These are phyloP conservation scores for Murraya koenigii DNA, from an alignment of 345 rosid genomes.

Conservation along the genomic window DNA sequence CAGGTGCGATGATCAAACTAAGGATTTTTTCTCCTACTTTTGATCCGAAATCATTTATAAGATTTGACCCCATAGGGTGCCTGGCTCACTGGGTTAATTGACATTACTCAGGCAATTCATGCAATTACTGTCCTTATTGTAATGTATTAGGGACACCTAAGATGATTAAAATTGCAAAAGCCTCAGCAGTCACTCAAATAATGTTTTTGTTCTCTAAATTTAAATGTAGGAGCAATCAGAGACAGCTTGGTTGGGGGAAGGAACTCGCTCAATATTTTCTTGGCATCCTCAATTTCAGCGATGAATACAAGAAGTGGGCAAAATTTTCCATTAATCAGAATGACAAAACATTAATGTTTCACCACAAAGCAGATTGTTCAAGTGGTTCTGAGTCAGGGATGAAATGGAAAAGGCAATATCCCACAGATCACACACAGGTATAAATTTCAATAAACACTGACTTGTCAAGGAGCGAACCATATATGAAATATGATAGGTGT, in stretches of 20 bases:
- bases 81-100: background rate
- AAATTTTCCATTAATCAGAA: conserved; percentile 27
- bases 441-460: background rate
- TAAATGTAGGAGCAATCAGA: conserved; percentile 61
- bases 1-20: conserved; percentile 45
- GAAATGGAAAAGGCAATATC: conserved; percentile 42
- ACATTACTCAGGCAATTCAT: too few species aligned
- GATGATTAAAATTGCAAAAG: background rate
- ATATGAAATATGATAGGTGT: background rate
- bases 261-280: conserved; percentile 61
- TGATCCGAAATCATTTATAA: background rate
- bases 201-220: conserved; percentile 11
- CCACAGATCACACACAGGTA: conserved; percentile 86
- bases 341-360: conserved; percentile 2
- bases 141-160: background rate
- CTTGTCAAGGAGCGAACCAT: background rate
- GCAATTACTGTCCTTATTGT: background rate
- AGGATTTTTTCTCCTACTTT: background rate
- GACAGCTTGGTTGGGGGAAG: conserved; percentile 47
- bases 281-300: conserved; percentile 49
- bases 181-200: background rate
- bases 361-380: conserved; percentile 22
- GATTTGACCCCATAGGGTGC: background rate
- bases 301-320: conserved; percentile 71
- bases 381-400: conserved; percentile 16